phyloP scores from a whole-genome alignment of 257 asterid genomes.

The Euphrasia confusa region DNA sequence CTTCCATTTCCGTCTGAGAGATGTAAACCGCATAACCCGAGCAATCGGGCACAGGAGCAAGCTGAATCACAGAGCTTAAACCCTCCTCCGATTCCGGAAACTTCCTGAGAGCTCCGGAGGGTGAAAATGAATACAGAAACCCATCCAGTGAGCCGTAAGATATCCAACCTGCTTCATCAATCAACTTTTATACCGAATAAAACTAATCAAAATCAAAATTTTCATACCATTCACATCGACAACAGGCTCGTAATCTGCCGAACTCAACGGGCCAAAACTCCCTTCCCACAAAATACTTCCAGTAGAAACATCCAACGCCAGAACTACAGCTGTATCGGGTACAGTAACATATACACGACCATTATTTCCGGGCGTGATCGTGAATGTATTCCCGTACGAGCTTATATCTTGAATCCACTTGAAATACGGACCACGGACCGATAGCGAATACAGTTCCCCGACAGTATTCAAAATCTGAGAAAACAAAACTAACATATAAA shows the following conservation, averaged over 20 bases:
- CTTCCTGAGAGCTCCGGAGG: slow-evolving; percentile 49
- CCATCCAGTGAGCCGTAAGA: slow-evolving; percentile 90
- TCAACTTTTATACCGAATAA: slow-evolving; percentile 3
- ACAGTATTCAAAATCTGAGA: slow-evolving; percentile 64
- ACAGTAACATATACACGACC: slow-evolving; percentile 61
- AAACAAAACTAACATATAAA: neutral
- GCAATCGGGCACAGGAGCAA: slow-evolving; percentile 73
- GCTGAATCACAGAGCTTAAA: slow-evolving; percentile 58
- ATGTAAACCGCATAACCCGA: slow-evolving; percentile 69
- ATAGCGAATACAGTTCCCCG: slow-evolving; percentile 81
- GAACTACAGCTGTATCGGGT: slow-evolving; percentile 38
- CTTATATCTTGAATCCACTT: slow-evolving; percentile 88
- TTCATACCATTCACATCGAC: slow-evolving; percentile 69
- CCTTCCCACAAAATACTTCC: slow-evolving; percentile 75
- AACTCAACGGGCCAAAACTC: slow-evolving; percentile 61
- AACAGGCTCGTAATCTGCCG: slow-evolving; percentile 64
- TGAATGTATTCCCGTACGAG: slow-evolving; percentile 44
- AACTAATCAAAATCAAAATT: neutral
- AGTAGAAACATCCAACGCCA: slow-evolving; percentile 67
- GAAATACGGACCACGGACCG: slow-evolving; percentile 69
- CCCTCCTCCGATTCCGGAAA: slow-evolving; percentile 43
- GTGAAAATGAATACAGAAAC: slow-evolving; percentile 79
- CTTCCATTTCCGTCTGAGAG: slow-evolving; percentile 73
- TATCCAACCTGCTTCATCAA: slow-evolving; percentile 76
- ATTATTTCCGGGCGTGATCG: slow-evolving; percentile 67